Evolutionary conservation across 2,329 filamentous ascomycete genomes (phyloP), one percentile per base, ranked within the genome.

Genomic region (Venturia asperata): DNA sequence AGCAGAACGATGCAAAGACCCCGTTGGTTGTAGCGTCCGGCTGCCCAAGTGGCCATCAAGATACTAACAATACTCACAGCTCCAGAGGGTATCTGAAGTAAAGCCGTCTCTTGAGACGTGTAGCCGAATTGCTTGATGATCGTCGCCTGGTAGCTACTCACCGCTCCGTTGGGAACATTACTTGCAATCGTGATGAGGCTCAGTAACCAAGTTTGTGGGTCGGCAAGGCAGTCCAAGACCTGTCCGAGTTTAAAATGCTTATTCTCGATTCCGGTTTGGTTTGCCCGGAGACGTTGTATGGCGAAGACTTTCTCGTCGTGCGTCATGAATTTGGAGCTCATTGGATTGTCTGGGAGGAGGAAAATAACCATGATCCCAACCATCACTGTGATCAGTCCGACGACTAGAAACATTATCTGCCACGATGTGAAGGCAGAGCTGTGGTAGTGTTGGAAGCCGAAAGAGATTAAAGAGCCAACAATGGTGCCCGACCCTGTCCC

Each of bases 41-140:
- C 52, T n/a, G 52, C 52, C 52, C 52, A 58, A 3, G 52, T 58
- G 19, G 52, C 52, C 9, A 58, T 58, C 15, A 58, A 37, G 52
- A 58, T 58, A 37, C 52, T 58, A 0, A 71, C 65, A 5, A 76
- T 72, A 60, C 72, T 70, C 39, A 75, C 70, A 64, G 75, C 70
- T 10, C 72, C 72, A 0, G 71, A 72, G 0, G 73, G 72, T 0
- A 73, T 66, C 52, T 72, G 69, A 2, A 76, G 70, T 1, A 77
- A 70, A 5, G 72, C 74, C 3, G 72, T 75, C 41, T 73, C 70
- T 56, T 78, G 71, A 0, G 76, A 73, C 0, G 72, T 73, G 68
- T 77, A 80, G 3, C 79, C 80, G 34, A 81, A 75, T 0, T 78
- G 72, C 34, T 74, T 71, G 55, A 75, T 71, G 5, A 75, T 72